Base-by-base conservation (phyloP, 2,329 filamentous ascomycete genomes). In the Chaetoscypha palmicola region DNA sequence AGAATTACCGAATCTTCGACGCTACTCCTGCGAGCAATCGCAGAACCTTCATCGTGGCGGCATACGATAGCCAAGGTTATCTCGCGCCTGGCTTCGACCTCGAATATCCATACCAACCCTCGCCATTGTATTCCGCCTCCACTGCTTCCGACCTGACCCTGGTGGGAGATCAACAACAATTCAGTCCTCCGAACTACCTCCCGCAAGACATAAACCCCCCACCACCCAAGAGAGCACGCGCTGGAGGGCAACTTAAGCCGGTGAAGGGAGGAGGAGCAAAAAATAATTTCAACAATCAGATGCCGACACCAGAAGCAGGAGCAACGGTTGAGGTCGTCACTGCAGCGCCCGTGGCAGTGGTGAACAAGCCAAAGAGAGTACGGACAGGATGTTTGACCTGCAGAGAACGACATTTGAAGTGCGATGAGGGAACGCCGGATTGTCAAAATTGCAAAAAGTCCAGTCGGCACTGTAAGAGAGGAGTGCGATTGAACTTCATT, bases 351-450 rank as follows among this genome's bases (percentile, higher is more conserved):
- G 40, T 34, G 7, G 43, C 45, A 10, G 51, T 48, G 37, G 50
- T 51, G 21, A 61, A 41, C 43, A 91, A 90, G 63, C 81, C 87
- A n/a, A 91, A 83, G 66, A 75, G 90, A 52, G 88, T 94, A 14
- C 80, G 91, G 36, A 96, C 90, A 2, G 90, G 90, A 28, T 96
- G 90, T 62, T 68, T 95, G 53, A 96, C 90, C 2, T 96, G 90
- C 64, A 76, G 90, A 54, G 86, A 94, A 63, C 73, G 89, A 36
- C 90, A 95, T 69, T 70, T 95, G 40, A 95, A 95, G 64, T 95
- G 90, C 63, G 90, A 95, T 60, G 88, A 94, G 64, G 81, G 59
- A 16, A 57, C 66, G 3, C 76, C 74, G 3, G 66, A 73, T 26
- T 80, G 75, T 51, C 71, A 84, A 57, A 96, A 96, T 59, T 96